Evolutionary conservation across 768 basidiomycete genomes (phyloP).

Genomic region (Lactifluus hygrophoroides): DNA sequence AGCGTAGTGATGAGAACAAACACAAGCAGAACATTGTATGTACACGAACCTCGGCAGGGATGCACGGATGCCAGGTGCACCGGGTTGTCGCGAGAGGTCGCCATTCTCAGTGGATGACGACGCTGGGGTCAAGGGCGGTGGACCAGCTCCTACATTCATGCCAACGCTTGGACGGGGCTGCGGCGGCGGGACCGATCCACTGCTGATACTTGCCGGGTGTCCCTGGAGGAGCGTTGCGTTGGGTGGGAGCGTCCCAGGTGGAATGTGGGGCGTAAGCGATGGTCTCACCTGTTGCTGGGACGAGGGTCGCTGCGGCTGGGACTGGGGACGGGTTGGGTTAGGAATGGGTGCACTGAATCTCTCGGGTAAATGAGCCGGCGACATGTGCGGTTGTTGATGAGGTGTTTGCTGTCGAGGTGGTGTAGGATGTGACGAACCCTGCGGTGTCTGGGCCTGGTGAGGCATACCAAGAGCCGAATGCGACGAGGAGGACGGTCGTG

Average conservation of each 20-base stretch:
- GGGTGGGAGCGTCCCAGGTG: slow-evolving; percentile 30
- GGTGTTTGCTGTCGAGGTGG: slow-evolving; percentile 17
- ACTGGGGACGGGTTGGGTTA: slow-evolving; percentile 25
- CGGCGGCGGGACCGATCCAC: slow-evolving; percentile 6
- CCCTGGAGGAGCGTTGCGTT: slow-evolving; percentile 22
- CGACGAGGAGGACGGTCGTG: slow-evolving; percentile 29
- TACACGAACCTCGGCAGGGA: slow-evolving; percentile 8
- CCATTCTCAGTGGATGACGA: slow-evolving; percentile 14
- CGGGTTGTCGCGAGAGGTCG: slow-evolving; percentile 9
- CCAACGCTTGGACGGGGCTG: slow-evolving; percentile 3
- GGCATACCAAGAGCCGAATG: slow-evolving; percentile 23
- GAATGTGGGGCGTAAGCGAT: slow-evolving; percentile 40
- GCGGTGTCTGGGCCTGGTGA: slow-evolving; percentile 8
- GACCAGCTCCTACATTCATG: not conserved
- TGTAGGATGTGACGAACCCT: slow-evolving; percentile 8
- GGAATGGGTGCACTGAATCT: slow-evolving; percentile 12
- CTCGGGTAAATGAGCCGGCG: slow-evolving; percentile 13
- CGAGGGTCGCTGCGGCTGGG: slow-evolving; percentile 20
- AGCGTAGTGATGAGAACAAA: not conserved
- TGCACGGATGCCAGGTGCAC: slow-evolving; percentile 4
- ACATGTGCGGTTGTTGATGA: slow-evolving; percentile 16
- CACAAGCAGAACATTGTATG: not conserved
- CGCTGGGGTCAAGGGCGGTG: slow-evolving; percentile 6
- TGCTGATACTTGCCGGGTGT: slow-evolving; percentile 18
- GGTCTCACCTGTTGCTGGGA: slow-evolving; percentile 40